phyloP scores from a whole-genome alignment of 345 rosid species.

The Gossypium raimondii region DNA sequence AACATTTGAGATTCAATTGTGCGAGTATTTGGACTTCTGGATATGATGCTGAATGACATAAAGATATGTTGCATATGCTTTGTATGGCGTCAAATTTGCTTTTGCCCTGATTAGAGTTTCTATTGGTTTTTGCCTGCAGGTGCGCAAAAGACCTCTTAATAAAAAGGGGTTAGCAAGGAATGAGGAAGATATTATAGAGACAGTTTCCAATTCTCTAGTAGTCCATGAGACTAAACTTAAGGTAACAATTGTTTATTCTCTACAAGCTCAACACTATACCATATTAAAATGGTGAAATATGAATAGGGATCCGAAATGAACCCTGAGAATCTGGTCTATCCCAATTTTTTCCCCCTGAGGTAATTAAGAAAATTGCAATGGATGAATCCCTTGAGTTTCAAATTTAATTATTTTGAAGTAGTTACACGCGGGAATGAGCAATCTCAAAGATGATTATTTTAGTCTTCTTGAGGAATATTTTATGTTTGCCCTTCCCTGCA shows the following conservation, averaged over 20 bases:
- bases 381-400: not conserved
- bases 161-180: slow-evolving; percentile 87
- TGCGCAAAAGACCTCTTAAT: slow-evolving; percentile 93
- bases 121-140: slow-evolving; percentile 40
- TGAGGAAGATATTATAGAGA: slow-evolving; percentile 91
- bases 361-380: not conserved
- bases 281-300: not conserved
- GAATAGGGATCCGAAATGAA: not conserved
- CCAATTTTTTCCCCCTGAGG: not conserved
- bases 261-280: not conserved
- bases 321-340: not conserved
- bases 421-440: not conserved
- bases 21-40: not conserved
- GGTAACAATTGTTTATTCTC: slow-evolving; percentile 35
- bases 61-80: not conserved
- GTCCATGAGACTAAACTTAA: slow-evolving; percentile 95
- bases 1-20: not conserved
- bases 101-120: not conserved
- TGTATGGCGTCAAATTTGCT: not conserved
- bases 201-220: slow-evolving; percentile 62
- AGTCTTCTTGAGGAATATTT: not conserved
- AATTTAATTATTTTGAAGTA: not conserved
- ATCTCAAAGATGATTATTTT: not conserved
- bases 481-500: not conserved
- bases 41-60: not conserved